Evolutionary conservation across 164 flowering plant genomes (phyloP).

Genomic region (Paratinospora sagittata): DNA sequence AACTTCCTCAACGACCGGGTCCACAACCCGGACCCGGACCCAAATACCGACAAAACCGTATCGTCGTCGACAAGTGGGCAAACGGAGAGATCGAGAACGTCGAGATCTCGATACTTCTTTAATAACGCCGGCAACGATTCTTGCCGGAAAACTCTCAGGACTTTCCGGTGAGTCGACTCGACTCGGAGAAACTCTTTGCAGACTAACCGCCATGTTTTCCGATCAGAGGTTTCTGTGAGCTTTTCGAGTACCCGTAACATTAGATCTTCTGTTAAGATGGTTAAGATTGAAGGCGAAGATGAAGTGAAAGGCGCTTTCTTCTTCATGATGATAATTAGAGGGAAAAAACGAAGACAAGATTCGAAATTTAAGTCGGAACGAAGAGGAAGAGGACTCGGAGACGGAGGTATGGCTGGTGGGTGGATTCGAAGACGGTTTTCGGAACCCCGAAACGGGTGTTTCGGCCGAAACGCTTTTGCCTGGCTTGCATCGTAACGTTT

Average conservation of each 20-base stretch:
- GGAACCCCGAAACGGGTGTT: slow-evolving; percentile 7
- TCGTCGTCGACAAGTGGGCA: slow-evolving; percentile 51
- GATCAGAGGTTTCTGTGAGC: slow-evolving; percentile 27
- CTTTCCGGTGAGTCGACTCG: slow-evolving; percentile 42
- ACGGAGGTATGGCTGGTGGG: slow-evolving; percentile 32
- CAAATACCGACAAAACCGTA: slow-evolving; percentile 23
- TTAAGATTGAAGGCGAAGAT: slow-evolving; percentile 16
- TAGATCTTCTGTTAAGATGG: slow-evolving; percentile 43
- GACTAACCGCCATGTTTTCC: slow-evolving; percentile 48
- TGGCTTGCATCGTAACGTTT: slow-evolving; percentile 12
- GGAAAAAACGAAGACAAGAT: background rate
- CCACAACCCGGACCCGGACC: slow-evolving; percentile 21
- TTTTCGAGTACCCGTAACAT: slow-evolving; percentile 29
- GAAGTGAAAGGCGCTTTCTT: background rate
- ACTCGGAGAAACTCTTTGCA: slow-evolving; percentile 48
- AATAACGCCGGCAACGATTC: slow-evolving; percentile 37
- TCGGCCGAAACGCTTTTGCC: slow-evolving; percentile 7
- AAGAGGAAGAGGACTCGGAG: slow-evolving; percentile 46
- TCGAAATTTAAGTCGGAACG: slow-evolving; percentile 33
- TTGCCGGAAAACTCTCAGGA: slow-evolving; percentile 38
- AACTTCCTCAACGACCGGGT: slow-evolving; percentile 32
- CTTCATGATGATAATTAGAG: background rate
- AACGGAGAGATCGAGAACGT: slow-evolving; percentile 48
- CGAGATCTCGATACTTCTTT: slow-evolving; percentile 22
- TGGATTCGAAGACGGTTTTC: background rate